These are phyloP conservation scores for Casuarina equisetifolia DNA, from an alignment of 306 rosid species.

Conservation along the genomic window DNA sequence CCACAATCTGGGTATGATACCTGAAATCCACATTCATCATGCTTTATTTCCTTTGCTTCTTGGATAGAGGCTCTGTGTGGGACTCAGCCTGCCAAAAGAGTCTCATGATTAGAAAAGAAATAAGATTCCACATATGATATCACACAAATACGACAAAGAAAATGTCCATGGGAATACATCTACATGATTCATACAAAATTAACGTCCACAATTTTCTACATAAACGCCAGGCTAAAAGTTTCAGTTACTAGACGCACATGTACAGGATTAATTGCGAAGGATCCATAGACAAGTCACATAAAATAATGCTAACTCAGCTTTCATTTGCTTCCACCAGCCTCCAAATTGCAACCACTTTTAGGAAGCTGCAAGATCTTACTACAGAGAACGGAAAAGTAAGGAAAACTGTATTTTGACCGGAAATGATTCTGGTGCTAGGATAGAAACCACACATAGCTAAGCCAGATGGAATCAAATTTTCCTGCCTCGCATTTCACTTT, in stretches of 20 bases:
- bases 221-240: background rate
- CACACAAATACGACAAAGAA: background rate
- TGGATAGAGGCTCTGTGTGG: slow-evolving; percentile 47
- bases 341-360: background rate
- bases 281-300: background rate
- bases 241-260: background rate
- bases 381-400: background rate
- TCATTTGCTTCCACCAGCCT: background rate
- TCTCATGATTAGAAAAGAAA: background rate
- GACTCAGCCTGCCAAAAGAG: slow-evolving; percentile 58
- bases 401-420: background rate
- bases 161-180: background rate
- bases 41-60: slow-evolving; percentile 64
- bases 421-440: background rate
- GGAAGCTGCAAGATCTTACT: background rate
- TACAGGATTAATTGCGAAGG: background rate
- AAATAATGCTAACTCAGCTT: background rate
- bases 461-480: background rate
- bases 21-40: slow-evolving; percentile 15
- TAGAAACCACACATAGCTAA: background rate
- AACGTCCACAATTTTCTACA: background rate
- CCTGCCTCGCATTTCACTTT: background rate
- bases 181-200: background rate
- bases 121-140: background rate
- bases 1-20: slow-evolving; percentile 7